phyloP scores from a whole-genome alignment of 371 early-diverging fungal genomes.

The Syncephalastrum contaminatum region DNA sequence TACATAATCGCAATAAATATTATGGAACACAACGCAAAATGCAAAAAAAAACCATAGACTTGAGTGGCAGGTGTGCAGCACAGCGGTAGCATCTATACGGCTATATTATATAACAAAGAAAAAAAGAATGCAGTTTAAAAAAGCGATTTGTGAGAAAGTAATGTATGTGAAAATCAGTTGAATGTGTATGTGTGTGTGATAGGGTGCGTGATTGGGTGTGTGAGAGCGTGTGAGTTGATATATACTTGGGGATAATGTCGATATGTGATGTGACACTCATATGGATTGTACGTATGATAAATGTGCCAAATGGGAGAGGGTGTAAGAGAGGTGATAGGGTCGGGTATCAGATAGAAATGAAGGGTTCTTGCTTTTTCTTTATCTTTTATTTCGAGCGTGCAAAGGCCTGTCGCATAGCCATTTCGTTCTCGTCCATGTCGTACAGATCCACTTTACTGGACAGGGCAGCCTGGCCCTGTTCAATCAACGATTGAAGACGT shows the following conservation, averaged over 20 bases:
- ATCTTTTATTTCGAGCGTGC: slow-evolving; percentile 13
- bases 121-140: no score
- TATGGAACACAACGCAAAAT: no score
- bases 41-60: no score
- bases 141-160: background rate
- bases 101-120: no score
- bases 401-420: slow-evolving; percentile 24
- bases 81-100: no score
- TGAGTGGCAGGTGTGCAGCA: no score
- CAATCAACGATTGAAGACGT: slow-evolving; percentile 29
- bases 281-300: background rate
- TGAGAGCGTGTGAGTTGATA: slow-evolving; percentile 13
- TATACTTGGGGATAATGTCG: slow-evolving; percentile 13
- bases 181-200: no score
- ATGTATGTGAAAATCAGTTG: background rate
- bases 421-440: slow-evolving; percentile 27
- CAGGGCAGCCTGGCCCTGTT: slow-evolving; percentile 44
- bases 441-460: slow-evolving; percentile 22
- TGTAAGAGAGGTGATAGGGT: background rate
- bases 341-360: slow-evolving; percentile 12
- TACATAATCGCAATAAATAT: no score
- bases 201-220: no score
- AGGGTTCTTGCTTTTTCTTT: slow-evolving; percentile 36
- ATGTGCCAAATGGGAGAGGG: background rate
- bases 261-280: slow-evolving; percentile 4